Base-by-base conservation (phyloP, 306 rosid genomes). In the Castanea sativa region DNA sequence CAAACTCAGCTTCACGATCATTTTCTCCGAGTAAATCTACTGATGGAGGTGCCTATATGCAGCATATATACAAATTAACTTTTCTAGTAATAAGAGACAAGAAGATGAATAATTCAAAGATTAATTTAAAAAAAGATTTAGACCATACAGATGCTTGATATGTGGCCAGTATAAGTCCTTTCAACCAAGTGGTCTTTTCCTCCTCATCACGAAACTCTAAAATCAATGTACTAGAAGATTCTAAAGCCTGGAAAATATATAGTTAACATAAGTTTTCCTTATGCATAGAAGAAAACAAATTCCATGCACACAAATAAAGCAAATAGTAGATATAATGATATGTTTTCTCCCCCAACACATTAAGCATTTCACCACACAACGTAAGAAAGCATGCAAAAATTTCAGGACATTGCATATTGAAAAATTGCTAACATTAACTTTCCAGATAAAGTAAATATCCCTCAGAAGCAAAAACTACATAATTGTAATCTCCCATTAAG, bases 161-260 rank as follows among this genome's bases (percentile, higher is more conserved):
- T 61, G 97, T 95, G 73, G 99, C 99, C 83, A 90, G 91, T 78
- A 95, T 49, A 71, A 95, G 94, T 78, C 91, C 86, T 80, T 89
- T 95, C 79, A 87, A 80, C 98, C 99, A 95, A 25, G 57, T 33
- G 72, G 88, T 79, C 87, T 91, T 95, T 86, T 90, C 94, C 57
- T 86, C 91, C 64, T 87, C 97, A 78, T 85, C 88, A 60, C 81
- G 87, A 83, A 91, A 95, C 82, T 85, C 91, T 76, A 95, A 67
- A 64, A 95, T 90, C 98, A 92, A 95, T 33, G 98, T 93, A 87
- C 92, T 91, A 60, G 99, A 91, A 88, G 97, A 91, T 82, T 95
- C 99, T 84, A 90, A 64, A 76, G 92, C 92, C 98, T 93, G 85
- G 29, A 78, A 76, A 77, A 76, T 51, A 49, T 78, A 73, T 61